Conservation (phyloP, 2,329 filamentous ascomycete species). For the Colletotrichum scovillei region DNA sequence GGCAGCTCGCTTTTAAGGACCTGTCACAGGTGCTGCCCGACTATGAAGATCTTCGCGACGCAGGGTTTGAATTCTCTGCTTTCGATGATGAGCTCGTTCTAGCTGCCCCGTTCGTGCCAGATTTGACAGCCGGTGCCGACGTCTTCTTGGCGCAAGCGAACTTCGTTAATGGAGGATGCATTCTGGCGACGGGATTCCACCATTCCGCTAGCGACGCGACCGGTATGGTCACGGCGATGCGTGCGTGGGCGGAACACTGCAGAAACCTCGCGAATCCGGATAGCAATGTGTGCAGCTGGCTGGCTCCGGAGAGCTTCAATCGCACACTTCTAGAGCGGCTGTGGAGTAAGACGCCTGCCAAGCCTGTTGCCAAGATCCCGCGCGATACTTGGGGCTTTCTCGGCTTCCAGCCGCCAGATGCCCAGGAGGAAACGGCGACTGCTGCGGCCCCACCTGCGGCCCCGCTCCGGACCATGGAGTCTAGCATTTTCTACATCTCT, state of each 20-base stretch:
- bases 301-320: conserved; percentile 45
- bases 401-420: conserved; percentile 37
- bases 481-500: conserved; percentile 15
- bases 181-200: conserved; percentile 34
- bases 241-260: conserved; percentile 46
- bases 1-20: conserved; percentile 42
- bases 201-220: conserved; percentile 40
- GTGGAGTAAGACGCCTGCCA: conserved; percentile 41
- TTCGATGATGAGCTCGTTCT: conserved; percentile 43
- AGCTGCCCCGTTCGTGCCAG: conserved; percentile 38
- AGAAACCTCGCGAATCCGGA: conserved; percentile 37
- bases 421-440: neutral
- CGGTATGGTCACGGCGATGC: conserved; percentile 43
- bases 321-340: conserved; percentile 43
- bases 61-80: conserved; percentile 41
- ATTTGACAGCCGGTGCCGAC: conserved; percentile 36
- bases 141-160: conserved; percentile 45
- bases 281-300: conserved; percentile 40
- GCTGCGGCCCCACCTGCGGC: neutral
- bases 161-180: conserved; percentile 45
- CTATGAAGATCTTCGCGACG: conserved; percentile 34
- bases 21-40: conserved; percentile 41
- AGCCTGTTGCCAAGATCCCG: conserved; percentile 39
- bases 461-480: conserved; percentile 5
- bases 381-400: conserved; percentile 39